Evolutionary conservation across 371 early-diverging fungal genomes (phyloP), one percentile per base, ranked within the genome.

Genomic region (Lichtheimia ramosa): DNA sequence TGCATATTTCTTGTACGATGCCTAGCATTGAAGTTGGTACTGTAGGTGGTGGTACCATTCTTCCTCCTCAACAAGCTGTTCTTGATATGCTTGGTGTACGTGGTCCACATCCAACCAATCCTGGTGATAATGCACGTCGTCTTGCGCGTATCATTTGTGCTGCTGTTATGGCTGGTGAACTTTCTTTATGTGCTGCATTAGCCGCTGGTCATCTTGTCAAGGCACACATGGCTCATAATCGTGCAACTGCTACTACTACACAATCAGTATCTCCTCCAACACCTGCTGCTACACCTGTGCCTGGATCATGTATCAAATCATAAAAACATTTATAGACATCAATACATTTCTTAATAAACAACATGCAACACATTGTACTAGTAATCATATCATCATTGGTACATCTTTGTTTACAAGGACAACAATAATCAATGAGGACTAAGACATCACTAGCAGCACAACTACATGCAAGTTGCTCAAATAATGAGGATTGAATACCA

Each of bases 1-100:
- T 98, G 62, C 85, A 88, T 62, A 90, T 98, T 55, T 90, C 92
- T 23, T 92, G 93, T 64, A 90, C 92, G 6, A 98, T 98, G 98
- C 98, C 98, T 1, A 93, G 92, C 60, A 88, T 97, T 54, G 95
- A 96, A 69, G 96, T 97, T 12, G 98, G 98, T 24, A 96, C 97
- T 0, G 84, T 98, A 48, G 98, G 98, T 43, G 98, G 98, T 42
- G 98, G 98, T 24, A 98, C 98, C 0, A 84, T 85, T 24, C 65
- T 98, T 56, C 87, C 89, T 24, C 89, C 98, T 3, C 96, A 96
- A 64, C 87, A 89, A n/a, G 82, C 95, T 0, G 89, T 94, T 75
- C 71, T 98, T 63, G 92, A 94, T 27, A 83, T 97, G 84, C 83
- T 98, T 25, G 94, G 95, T 27, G 93, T 93, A 12, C 83, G 89